Percentiles rank a stretch among this genome's conserved stretches.
These are phyloP conservation scores for Chimonanthus praecox DNA, from an alignment of 164 flowering plant genomes.

Conservation along the genomic window DNA sequence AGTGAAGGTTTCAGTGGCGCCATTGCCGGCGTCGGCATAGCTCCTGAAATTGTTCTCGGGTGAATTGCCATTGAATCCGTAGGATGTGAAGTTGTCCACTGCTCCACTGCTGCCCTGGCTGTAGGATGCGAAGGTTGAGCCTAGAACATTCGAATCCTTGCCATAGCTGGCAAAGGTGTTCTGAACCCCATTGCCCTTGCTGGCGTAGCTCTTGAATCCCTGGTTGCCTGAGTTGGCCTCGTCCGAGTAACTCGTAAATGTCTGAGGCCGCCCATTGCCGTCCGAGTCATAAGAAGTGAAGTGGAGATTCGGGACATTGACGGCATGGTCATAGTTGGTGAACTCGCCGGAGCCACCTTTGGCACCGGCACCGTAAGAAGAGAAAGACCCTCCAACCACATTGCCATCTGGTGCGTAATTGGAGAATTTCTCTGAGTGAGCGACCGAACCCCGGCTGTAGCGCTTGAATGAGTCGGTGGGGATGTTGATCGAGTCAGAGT, in stretches of 20 bases:
- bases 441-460: conserved; percentile 49
- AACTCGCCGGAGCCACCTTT: conserved; percentile 70
- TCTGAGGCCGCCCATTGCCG: conserved; percentile 19
- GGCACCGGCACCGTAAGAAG: conserved; percentile 45
- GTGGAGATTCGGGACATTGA: conserved; percentile 55
- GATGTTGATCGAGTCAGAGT: conserved; percentile 52
- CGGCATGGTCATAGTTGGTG: conserved; percentile 37
- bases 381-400: conserved; percentile 49
- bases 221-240: conserved; percentile 57
- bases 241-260: conserved; percentile 43
- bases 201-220: conserved; percentile 53
- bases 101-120: conserved; percentile 45
- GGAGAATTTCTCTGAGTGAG: conserved; percentile 51
- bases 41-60: conserved; percentile 51
- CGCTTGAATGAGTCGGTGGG: conserved; percentile 40
- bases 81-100: conserved; percentile 52
- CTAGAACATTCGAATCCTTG: conserved; percentile 37
- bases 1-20: conserved; percentile 35
- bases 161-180: conserved; percentile 48
- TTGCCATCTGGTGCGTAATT: conserved; percentile 56
- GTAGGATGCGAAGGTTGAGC: conserved; percentile 52
- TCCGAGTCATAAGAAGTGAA: conserved; percentile 55
- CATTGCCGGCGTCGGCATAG: conserved; percentile 49
- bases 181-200: conserved; percentile 41
- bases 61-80: conserved; percentile 44